A percentile compares a stretch with the other conserved stretches of the same genome.
Evolutionary conservation across 441 rosid genomes (phyloP).

Genomic region (Pelargonium citronellum): DNA sequence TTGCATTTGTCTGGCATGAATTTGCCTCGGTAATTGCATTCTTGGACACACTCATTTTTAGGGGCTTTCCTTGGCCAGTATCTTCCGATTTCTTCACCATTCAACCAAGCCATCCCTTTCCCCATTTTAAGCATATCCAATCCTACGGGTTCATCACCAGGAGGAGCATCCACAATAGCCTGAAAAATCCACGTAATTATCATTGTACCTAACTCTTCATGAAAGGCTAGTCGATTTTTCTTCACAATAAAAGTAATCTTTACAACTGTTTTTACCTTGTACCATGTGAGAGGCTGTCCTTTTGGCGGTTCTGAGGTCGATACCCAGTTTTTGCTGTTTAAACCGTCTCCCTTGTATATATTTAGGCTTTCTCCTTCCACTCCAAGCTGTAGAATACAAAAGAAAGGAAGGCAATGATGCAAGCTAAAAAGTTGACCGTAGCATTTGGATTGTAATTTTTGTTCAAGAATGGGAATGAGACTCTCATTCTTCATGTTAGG

Average conservation of each 20-base stretch:
- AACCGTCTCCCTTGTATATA: slow-evolving; percentile 48
- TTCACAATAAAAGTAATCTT: slow-evolving; percentile 3
- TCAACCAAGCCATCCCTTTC: slow-evolving; percentile 95
- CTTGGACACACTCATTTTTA: slow-evolving; percentile 45
- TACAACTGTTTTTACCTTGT: slow-evolving; percentile 50
- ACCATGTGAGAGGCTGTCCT: slow-evolving; percentile 81
- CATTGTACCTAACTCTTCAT: neutral
- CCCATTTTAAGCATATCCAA: slow-evolving; percentile 90
- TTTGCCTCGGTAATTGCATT: slow-evolving; percentile 79
- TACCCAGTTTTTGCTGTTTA: slow-evolving; percentile 49
- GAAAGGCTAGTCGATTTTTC: neutral
- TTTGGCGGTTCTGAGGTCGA: slow-evolving; percentile 62
- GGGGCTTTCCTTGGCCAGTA: slow-evolving; percentile 65
- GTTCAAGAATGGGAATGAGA: too few species aligned
- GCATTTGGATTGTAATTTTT: neutral
- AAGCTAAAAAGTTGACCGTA: neutral
- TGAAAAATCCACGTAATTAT: slow-evolving; percentile 24
- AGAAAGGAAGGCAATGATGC: slow-evolving; percentile 11
- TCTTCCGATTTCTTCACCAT: slow-evolving; percentile 92
- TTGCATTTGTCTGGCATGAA: slow-evolving; percentile 72
- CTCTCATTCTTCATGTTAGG: too few species aligned
- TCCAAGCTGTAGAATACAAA: slow-evolving; percentile 51
- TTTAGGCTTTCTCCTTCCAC: slow-evolving; percentile 73
- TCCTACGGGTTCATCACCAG: slow-evolving; percentile 82
- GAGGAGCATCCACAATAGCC: slow-evolving; percentile 68